Base-by-base conservation (phyloP, 2,329 filamentous ascomycete genomes). In the Fusarium buxicola region DNA sequence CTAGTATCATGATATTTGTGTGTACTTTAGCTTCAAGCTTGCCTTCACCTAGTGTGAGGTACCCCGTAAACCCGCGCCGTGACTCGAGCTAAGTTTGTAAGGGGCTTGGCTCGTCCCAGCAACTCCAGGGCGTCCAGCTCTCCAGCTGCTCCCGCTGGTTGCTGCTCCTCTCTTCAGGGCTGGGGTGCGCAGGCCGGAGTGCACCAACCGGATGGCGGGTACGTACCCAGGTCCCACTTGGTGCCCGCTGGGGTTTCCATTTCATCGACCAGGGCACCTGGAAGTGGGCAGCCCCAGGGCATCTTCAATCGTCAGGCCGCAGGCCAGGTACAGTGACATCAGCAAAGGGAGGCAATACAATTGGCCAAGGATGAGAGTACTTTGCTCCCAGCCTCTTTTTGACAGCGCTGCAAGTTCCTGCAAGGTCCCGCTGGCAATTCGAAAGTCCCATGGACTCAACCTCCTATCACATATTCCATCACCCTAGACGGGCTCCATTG, bases 161-260 rank as follows among this genome's bases (percentile, higher is more conserved):
- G n/a, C 35, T 40, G 43, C 32, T 27, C 18, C 27, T 41, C 30
- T 9, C 21, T 16, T 65, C 51, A 63, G 41, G 8, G 41, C 58
- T 53, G 58, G 59, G 59, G 46, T 50, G 30, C 41, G 24, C 18
- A 62, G 49, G 41, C 59, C n/a, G n/a, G n/a, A n/a, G n/a, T n/a
- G n/a, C 36, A 41, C 62, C 55, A 49, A 65, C 62, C 62, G 54
- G 62, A 66, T 32, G 38, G 40, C 54, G 62, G 53, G 58, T 66
- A 66, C 62, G 62, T 65, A 66, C 58, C 43, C n/a, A n/a, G n/a
- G n/a, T n/a, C n/a, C n/a, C n/a, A n/a, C n/a, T n/a, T n/a, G n/a
- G n/a, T n/a, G n/a, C n/a, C n/a, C n/a, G n/a, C n/a, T 65, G 57
- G 52, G 52, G 41, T 65, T 64, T 58, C 61, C 52, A 66, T 52